Conservation (phyloP, 306 rosid species). For the Quercus parvula region DNA sequence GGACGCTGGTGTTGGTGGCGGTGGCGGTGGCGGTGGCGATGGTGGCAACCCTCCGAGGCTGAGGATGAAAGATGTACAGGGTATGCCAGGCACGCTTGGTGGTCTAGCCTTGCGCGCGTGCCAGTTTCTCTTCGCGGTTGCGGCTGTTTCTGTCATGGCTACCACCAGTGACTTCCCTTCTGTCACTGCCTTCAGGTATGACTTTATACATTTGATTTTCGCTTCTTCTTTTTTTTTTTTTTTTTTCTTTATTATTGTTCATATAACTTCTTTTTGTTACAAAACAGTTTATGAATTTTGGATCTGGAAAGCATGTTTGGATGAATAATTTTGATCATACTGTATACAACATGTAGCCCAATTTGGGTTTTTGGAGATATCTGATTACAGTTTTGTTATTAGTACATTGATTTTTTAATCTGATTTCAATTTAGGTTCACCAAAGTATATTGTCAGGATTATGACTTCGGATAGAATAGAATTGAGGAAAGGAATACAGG, state of each 20-base stretch:
- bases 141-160: slow-evolving; percentile 75
- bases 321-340: background rate
- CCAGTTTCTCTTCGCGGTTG: slow-evolving; percentile 68
- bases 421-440: background rate
- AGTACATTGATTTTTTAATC: background rate
- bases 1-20: slow-evolving; percentile 24
- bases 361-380: background rate
- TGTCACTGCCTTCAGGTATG: slow-evolving; percentile 84
- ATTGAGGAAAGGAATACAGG: no score
- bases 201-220: background rate
- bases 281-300: background rate
- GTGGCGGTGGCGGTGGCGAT: slow-evolving; percentile 33
- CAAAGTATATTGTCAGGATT: no score
- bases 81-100: slow-evolving; percentile 91
- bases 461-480: no score
- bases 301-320: background rate
- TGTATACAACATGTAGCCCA: background rate
- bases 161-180: slow-evolving; percentile 79
- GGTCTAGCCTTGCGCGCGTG: slow-evolving; percentile 61
- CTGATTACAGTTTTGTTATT: background rate
- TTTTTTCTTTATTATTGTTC: background rate
- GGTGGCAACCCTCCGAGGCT: slow-evolving; percentile 54
- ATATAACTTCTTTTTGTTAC: background rate
- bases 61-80: slow-evolving; percentile 83
- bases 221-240: no score